Evolutionary conservation across 164 flowering plant species (phyloP).

Genomic region (Amborella trichopoda): DNA sequence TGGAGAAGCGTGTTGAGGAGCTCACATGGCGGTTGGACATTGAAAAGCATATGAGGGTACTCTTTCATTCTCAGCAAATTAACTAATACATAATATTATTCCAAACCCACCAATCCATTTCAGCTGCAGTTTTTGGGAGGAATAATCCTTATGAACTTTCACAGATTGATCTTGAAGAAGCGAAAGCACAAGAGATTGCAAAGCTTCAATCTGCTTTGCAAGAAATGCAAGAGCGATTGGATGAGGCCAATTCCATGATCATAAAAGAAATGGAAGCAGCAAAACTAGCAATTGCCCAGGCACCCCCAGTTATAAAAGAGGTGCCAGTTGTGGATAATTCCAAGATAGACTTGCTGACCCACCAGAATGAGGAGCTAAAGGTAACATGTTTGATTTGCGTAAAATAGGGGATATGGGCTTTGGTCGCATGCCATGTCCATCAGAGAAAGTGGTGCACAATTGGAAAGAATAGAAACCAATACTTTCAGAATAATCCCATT

Average conservation of each 20-base stretch:
- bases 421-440: too few species aligned
- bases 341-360: constrained; percentile 37
- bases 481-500: too few species aligned
- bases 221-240: constrained; percentile 52
- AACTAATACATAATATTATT: too few species aligned
- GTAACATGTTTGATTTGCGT: too few species aligned
- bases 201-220: constrained; percentile 46
- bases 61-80: constrained; percentile 5
- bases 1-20: constrained; percentile 86
- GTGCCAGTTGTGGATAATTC: constrained; percentile 64
- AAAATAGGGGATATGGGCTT: too few species aligned
- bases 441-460: too few species aligned
- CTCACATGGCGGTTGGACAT: constrained; percentile 71
- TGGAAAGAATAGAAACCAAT: too few species aligned
- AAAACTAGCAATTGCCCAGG: constrained; percentile 64
- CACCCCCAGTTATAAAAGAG: constrained; percentile 67
- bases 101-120: background rate
- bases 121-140: background rate
- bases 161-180: constrained; percentile 72
- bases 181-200: constrained; percentile 62
- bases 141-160: background rate
- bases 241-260: constrained; percentile 53
- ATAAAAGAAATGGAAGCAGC: constrained; percentile 68
- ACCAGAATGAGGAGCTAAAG: constrained; percentile 47
- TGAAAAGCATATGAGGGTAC: constrained; percentile 74